Percentiles rank a stretch among this genome's conserved stretches.
phyloP scores from a whole-genome alignment of 1,284 basidiomycete species.

The Wolfiporia cocos region DNA sequence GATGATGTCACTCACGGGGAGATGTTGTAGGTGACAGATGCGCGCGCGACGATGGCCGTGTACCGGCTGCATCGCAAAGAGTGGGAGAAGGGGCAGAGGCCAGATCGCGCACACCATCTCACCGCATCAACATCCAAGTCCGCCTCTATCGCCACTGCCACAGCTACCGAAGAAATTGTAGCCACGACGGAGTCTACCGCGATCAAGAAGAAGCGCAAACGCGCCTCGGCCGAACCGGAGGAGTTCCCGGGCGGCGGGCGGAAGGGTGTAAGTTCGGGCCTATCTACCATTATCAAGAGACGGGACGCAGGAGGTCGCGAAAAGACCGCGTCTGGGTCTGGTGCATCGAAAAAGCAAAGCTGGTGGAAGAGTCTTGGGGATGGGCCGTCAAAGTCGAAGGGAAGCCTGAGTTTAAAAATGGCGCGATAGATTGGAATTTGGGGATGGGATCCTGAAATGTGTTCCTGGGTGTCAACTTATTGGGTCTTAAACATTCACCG shows the following conservation, averaged over 20 bases:
- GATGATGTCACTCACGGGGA: neutral
- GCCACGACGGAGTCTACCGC: neutral
- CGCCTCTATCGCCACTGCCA: no score
- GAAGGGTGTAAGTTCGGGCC: slow-evolving; percentile 67
- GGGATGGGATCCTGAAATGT: no score
- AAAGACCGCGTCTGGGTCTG: no score
- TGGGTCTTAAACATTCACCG: no score
- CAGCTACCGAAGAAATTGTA: no score
- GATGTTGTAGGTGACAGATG: slow-evolving; percentile 74
- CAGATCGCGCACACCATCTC: slow-evolving; percentile 1
- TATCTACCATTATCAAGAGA: slow-evolving; percentile 49
- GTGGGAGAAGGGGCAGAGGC: slow-evolving; percentile 64
- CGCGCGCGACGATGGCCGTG: slow-evolving; percentile 93
- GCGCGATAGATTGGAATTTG: no score
- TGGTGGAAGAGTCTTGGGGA: slow-evolving; percentile 45
- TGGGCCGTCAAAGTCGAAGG: slow-evolving; percentile 14
- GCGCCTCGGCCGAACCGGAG: slow-evolving; percentile 15
- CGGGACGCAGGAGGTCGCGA: slow-evolving; percentile 11
- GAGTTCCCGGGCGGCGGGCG: slow-evolving; percentile 48
- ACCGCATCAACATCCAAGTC: no score
- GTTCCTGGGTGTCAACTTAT: no score
- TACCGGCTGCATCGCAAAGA: slow-evolving; percentile 83
- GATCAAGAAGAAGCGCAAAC: slow-evolving; percentile 21
- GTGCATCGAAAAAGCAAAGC: slow-evolving; percentile 26
- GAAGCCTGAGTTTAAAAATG: no score